Evolutionary conservation across 306 rosid genomes (phyloP).

Genomic region (Vachellia pachyceras): DNA sequence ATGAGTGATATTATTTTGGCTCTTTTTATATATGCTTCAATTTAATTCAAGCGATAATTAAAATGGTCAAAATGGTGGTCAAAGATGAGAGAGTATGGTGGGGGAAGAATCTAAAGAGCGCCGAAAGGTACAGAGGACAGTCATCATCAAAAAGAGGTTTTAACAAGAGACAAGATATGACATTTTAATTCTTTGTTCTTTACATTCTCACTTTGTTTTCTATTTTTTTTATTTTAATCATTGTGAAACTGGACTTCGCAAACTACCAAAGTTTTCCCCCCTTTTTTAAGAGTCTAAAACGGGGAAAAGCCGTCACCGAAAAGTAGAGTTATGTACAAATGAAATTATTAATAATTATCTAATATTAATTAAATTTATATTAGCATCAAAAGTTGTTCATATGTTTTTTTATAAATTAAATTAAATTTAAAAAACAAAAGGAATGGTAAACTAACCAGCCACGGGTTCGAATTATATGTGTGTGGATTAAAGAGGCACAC

Average conservation of each 20-base stretch:
- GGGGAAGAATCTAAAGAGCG: slow-evolving; percentile 66
- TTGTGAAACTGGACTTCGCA: background rate
- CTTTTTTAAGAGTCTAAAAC: slow-evolving; percentile 35
- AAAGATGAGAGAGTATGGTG: slow-evolving; percentile 61
- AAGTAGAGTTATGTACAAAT: no score
- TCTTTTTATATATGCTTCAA: background rate
- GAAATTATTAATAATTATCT: no score
- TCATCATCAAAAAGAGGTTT: slow-evolving; percentile 54
- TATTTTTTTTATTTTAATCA: background rate
- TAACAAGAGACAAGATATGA: slow-evolving; percentile 64
- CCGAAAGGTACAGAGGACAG: slow-evolving; percentile 78
- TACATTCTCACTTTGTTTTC: slow-evolving; percentile 32
- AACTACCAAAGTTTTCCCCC: slow-evolving; percentile 5
- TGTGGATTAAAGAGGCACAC: no score
- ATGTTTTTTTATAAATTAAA: no score
- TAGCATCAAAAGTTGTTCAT: no score
- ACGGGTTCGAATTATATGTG: no score
- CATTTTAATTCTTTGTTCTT: slow-evolving; percentile 35
- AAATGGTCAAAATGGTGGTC: slow-evolving; percentile 55
- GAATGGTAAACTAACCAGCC: no score
- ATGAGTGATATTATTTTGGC: background rate
- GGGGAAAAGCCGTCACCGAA: no score
- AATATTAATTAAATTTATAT: no score
- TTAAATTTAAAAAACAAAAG: no score
- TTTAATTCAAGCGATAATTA: background rate